phyloP scores from a whole-genome alignment of 2,329 filamentous ascomycete species.

The Aulographum hederae region DNA sequence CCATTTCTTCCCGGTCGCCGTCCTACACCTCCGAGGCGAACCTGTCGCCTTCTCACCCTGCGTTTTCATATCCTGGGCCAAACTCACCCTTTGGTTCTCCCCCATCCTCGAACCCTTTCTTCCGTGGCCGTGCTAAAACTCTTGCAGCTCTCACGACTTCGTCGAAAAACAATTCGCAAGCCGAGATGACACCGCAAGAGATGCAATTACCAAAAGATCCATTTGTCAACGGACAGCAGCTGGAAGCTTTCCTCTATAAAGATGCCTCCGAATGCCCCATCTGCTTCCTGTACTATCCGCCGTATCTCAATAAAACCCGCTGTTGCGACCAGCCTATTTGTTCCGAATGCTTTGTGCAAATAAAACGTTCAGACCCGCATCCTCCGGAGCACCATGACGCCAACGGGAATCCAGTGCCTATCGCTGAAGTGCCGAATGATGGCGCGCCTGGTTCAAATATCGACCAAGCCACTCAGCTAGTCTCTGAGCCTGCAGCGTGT shows the following conservation, averaged over 20 bases:
- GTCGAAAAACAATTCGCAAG: conserved; percentile 54
- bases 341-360: conserved; percentile 97
- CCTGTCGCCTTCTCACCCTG: conserved; percentile 40
- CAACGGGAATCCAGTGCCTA: conserved; percentile 15
- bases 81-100: conserved; percentile 28
- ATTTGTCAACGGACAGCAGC: conserved; percentile 80
- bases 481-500: conserved; percentile 81
- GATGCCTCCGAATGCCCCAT: conserved; percentile 83
- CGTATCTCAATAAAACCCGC: conserved; percentile 80
- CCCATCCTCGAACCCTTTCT: conserved; percentile 32
- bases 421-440: background rate
- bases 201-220: conserved; percentile 64
- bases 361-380: conserved; percentile 85
- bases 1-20: conserved; percentile 49
- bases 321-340: conserved; percentile 95
- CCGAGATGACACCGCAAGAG: conserved; percentile 60
- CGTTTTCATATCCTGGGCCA: conserved; percentile 42
- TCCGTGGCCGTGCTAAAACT: conserved; percentile 77
- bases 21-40: conserved; percentile 64
- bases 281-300: conserved; percentile 90
- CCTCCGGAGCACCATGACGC: conserved; percentile 55
- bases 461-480: conserved; percentile 42
- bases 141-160: conserved; percentile 63
- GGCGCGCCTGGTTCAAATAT: conserved; percentile 1
- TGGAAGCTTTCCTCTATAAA: conserved; percentile 90